Evolutionary conservation across 768 basidiomycete species (phyloP).

Genomic region (Podaxis sp.): DNA sequence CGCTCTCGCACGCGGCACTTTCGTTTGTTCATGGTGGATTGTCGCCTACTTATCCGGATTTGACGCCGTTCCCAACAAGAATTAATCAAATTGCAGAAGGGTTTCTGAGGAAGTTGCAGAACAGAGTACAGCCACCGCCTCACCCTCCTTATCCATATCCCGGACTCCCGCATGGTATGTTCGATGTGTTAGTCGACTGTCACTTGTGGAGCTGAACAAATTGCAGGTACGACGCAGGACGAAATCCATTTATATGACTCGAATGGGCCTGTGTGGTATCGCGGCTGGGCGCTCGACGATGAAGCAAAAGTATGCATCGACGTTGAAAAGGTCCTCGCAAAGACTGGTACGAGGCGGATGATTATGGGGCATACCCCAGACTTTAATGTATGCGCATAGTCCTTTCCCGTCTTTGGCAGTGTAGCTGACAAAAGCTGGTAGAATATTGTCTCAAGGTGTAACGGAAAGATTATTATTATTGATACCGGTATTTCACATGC

Average conservation of each 20-base stretch:
- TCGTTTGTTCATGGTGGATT: constrained; percentile 96
- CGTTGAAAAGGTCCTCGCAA: constrained; percentile 68
- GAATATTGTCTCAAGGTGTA: constrained; percentile 83
- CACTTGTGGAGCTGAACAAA: constrained; percentile 6
- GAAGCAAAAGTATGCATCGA: constrained; percentile 70
- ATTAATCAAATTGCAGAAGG: constrained; percentile 78
- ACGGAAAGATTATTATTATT: constrained; percentile 93
- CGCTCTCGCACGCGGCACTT: constrained; percentile 75
- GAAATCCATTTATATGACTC: constrained; percentile 72
- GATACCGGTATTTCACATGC: constrained; percentile 98
- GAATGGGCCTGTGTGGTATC: constrained; percentile 92
- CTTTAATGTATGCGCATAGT: constrained; percentile 51
- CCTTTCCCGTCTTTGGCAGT: background rate
- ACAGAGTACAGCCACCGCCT: constrained; percentile 66
- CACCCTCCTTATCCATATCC: constrained; percentile 80
- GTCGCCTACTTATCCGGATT: constrained; percentile 68
- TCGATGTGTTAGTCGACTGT: background rate
- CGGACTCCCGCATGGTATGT: constrained; percentile 58
- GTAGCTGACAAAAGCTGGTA: constrained; percentile 25
- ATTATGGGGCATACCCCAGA: constrained; percentile 98
- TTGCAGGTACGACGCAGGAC: constrained; percentile 52
- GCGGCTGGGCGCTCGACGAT: constrained; percentile 82
- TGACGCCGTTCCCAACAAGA: constrained; percentile 78
- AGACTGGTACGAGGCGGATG: constrained; percentile 83
- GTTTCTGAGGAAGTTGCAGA: constrained; percentile 70